These are phyloP conservation scores for Marvania coccoides DNA, from an alignment of 139 green algal species.

Conservation along the genomic window DNA sequence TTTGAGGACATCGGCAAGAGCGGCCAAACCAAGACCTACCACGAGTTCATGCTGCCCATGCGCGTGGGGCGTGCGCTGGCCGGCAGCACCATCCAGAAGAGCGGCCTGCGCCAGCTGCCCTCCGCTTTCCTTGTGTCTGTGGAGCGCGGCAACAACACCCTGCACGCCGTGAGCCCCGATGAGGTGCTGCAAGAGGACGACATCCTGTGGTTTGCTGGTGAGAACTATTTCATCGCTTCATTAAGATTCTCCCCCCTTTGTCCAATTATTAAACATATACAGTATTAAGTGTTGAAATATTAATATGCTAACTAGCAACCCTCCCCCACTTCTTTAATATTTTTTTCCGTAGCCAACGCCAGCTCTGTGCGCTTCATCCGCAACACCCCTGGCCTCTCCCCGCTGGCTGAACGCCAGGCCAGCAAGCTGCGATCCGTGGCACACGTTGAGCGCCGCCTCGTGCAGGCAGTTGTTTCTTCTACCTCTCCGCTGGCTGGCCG, in stretches of 20 bases:
- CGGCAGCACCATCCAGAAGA: conserved; percentile 36
- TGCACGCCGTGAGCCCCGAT: conserved; percentile 40
- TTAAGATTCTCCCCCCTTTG: too few species aligned
- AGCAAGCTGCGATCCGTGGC: conserved; percentile 13
- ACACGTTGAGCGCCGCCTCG: conserved; percentile 25
- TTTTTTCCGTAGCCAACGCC: conserved; percentile 16
- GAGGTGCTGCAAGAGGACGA: conserved; percentile 50
- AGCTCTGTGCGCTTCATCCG: conserved; percentile 39
- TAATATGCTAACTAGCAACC: too few species aligned
- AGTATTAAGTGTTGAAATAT: too few species aligned
- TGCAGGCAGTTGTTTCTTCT: conserved; percentile 53
- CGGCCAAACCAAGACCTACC: conserved; percentile 19
- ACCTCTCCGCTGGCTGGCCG: conserved; percentile 31
- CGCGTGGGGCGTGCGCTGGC: conserved; percentile 23
- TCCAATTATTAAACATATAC: too few species aligned
- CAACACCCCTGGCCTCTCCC: conserved; percentile 46
- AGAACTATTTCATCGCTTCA: too few species aligned
- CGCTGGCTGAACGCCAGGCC: conserved; percentile 34
- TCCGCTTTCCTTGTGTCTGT: conserved; percentile 60
- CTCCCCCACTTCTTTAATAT: too few species aligned
- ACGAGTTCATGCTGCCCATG: conserved; percentile 37
- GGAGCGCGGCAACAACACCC: conserved; percentile 26
- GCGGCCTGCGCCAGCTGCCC: conserved; percentile 19
- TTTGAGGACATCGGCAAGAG: conserved; percentile 21
- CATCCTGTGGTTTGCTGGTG: conserved; percentile 71